phyloP scores from a whole-genome alignment of 2,329 filamentous ascomycete species.

The Pestalotiopsis sp. region DNA sequence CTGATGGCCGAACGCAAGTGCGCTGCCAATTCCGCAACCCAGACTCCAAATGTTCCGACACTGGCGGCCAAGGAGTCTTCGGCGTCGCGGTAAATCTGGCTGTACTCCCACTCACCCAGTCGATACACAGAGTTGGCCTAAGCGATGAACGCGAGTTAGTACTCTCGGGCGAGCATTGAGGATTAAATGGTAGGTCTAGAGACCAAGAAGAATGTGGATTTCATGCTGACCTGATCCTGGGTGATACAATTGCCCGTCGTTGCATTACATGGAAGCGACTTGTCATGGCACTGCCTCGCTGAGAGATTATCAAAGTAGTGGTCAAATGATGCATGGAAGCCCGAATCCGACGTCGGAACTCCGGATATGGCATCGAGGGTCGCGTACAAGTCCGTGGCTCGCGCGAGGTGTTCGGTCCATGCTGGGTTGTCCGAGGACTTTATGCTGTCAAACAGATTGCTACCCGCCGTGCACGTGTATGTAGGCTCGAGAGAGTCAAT shows the following conservation, averaged over 20 bases:
- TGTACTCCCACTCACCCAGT: constrained; percentile 80
- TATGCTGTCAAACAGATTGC: constrained; percentile 43
- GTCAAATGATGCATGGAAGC: constrained; percentile 73
- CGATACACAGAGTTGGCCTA: constrained; percentile 72
- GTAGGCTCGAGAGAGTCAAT: constrained; percentile 75
- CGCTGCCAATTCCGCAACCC: constrained; percentile 69
- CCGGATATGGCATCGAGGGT: constrained; percentile 70
- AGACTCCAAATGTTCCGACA: constrained; percentile 68
- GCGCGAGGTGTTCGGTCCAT: constrained; percentile 68
- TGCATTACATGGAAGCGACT: constrained; percentile 69
- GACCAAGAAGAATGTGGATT: no score
- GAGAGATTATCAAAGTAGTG: constrained; percentile 87
- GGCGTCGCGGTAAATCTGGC: constrained; percentile 72
- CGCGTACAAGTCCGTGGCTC: constrained; percentile 55
- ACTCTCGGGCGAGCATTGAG: neutral
- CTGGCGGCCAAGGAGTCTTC: constrained; percentile 63
- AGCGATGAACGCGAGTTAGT: neutral
- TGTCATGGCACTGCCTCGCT: constrained; percentile 74
- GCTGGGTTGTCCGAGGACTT: constrained; percentile 42
- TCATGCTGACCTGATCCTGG: constrained; percentile 43
- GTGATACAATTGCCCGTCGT: constrained; percentile 57
- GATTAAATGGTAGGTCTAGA: neutral
- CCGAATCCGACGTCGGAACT: constrained; percentile 54
- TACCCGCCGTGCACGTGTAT: constrained; percentile 64
- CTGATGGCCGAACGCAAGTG: constrained; percentile 60